Evolutionary conservation across 352 stramenopile genomes (phyloP).

Genomic region (Chloridella minuta): DNA sequence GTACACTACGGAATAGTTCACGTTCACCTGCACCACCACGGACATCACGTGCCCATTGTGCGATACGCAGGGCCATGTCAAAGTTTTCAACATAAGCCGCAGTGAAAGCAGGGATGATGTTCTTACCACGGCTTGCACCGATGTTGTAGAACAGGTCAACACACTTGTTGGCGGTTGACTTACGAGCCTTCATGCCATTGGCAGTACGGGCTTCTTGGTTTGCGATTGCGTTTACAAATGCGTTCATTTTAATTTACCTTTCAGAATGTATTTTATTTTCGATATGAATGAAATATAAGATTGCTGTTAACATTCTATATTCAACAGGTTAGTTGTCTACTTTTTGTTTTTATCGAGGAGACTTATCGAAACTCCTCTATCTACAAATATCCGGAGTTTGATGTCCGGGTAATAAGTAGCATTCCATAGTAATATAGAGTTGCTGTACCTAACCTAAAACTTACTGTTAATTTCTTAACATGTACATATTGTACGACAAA

Average conservation of each 20-base stretch:
- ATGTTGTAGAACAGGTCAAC: not conserved
- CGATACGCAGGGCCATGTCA: not conserved
- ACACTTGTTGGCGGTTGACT: not conserved
- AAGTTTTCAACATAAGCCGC: not conserved
- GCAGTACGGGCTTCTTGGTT: not conserved
- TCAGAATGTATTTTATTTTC: not conserved
- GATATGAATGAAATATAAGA: too few relatives aligned
- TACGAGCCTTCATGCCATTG: not conserved
- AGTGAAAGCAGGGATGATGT: not conserved
- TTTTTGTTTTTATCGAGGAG: too few relatives aligned
- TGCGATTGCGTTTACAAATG: not conserved
- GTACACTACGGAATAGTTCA: not conserved
- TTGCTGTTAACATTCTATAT: too few relatives aligned
- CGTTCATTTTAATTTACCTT: conserved; percentile 2
- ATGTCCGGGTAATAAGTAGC: too few relatives aligned
- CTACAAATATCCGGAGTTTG: too few relatives aligned
- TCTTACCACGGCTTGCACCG: not conserved
- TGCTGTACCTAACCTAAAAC: too few relatives aligned
- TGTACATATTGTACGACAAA: too few relatives aligned
- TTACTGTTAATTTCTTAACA: too few relatives aligned
- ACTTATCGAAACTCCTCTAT: too few relatives aligned
- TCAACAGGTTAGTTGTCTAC: too few relatives aligned
- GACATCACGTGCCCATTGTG: not conserved
- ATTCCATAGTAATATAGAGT: too few relatives aligned
- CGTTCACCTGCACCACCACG: not conserved